phyloP scores from a whole-genome alignment of 2,329 filamentous ascomycete species.

The Rachicladosporium sp. region DNA sequence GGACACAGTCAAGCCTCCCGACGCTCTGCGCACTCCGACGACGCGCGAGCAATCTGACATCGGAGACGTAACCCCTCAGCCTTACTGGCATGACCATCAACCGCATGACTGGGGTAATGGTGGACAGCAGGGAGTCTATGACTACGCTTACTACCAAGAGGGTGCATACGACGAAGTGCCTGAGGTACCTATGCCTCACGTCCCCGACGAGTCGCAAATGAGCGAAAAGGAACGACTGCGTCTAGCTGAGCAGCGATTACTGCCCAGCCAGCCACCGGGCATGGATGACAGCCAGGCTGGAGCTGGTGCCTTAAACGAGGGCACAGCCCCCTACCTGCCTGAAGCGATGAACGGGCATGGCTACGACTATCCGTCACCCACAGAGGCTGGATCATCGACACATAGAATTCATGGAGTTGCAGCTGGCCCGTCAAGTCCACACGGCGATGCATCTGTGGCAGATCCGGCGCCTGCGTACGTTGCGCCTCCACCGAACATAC shows the following conservation, averaged over 20 bases:
- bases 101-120: slow-evolving; percentile 9
- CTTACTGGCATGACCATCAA: slow-evolving; percentile 9
- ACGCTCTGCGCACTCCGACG: not conserved
- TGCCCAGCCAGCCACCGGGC: slow-evolving; percentile 66
- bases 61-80: not conserved
- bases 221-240: slow-evolving; percentile 74
- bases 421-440: not conserved
- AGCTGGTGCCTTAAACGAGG: slow-evolving; percentile 16
- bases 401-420: too few species aligned
- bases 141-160: slow-evolving; percentile 7
- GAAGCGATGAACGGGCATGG: slow-evolving; percentile 2
- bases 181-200: slow-evolving; percentile 38
- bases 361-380: slow-evolving; percentile 1
- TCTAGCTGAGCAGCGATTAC: slow-evolving; percentile 61
- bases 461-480: slow-evolving; percentile 8
- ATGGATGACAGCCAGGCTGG: slow-evolving; percentile 13
- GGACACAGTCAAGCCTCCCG: not conserved
- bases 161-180: slow-evolving; percentile 7
- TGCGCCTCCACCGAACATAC: slow-evolving; percentile 8
- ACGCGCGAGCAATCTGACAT: too few species aligned
- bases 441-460: slow-evolving; percentile 11
- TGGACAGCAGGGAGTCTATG: slow-evolving; percentile 6
- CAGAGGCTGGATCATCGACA: slow-evolving; percentile 1
- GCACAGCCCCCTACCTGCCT: slow-evolving; percentile 21
- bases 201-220: slow-evolving; percentile 48